A percentile compares a stretch with the other conserved stretches of the same genome.
Conservation (phyloP, 2,329 filamentous ascomycete species). For the Ascochyta viciae-villosae region DNA sequence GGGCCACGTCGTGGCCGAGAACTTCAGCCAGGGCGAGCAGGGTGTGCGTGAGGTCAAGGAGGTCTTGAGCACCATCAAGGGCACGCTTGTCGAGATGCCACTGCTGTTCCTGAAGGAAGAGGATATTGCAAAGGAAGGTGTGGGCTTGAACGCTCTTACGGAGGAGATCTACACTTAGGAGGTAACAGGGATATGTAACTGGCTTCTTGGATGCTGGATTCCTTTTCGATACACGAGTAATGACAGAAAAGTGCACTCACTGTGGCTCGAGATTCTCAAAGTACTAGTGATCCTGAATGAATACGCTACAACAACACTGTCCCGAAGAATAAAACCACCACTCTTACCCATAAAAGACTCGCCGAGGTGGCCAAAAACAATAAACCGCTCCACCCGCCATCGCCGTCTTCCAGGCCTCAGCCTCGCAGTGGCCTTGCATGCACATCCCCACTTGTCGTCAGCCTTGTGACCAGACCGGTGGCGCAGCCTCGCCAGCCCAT, state of each 20-base stretch:
- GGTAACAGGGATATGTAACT: not conserved
- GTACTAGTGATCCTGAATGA: no score
- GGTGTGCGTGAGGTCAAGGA: slow-evolving; percentile 63
- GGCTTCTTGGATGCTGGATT: not conserved
- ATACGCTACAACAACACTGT: no score
- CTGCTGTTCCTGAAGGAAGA: slow-evolving; percentile 83
- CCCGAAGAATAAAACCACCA: no score
- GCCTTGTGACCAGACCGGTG: not conserved
- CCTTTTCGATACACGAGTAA: not conserved
- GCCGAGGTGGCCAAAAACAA: no score
- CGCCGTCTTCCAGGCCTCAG: not conserved
- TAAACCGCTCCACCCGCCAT: not conserved
- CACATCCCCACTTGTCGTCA: not conserved
- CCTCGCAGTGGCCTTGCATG: not conserved
- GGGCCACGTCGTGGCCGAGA: slow-evolving; percentile 77
- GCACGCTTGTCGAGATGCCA: slow-evolving; percentile 81
- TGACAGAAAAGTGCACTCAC: not conserved
- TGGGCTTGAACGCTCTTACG: slow-evolving; percentile 62
- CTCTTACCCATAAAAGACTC: no score
- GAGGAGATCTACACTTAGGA: slow-evolving; percentile 57
- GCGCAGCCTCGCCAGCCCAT: not conserved
- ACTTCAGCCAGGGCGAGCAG: slow-evolving; percentile 53
- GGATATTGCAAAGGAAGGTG: slow-evolving; percentile 84
- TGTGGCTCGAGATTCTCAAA: not conserved
- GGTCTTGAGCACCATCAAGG: slow-evolving; percentile 73